Base-by-base conservation (phyloP, 2,329 filamentous ascomycete species). In the Ophiocordyceps camponoti-rufipedis region DNA sequence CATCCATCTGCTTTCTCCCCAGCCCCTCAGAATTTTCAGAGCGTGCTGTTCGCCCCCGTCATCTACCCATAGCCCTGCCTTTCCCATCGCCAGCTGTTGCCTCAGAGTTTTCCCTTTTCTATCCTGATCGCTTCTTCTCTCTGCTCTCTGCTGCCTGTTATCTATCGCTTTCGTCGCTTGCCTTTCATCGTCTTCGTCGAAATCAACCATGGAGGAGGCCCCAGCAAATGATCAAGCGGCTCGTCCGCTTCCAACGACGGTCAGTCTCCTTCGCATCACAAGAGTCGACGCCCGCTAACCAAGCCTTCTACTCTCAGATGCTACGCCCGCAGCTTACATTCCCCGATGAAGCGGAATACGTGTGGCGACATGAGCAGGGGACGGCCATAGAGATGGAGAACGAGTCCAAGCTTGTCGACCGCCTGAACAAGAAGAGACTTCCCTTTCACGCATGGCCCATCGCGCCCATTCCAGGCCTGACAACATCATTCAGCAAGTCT, bases 301-400 rank as follows among this genome's bases (percentile, higher is more conserved):
- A 18, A 39, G 3, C 23, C 3, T 3, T 16, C n/a, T 39, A 9
- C n/a, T n/a, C 10, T 3, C 18, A 50, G 45, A 19, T 39, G 47
- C 44, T 46, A 33, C 16, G 45, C 45, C 47, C 51, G 16, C n/a
- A 51, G 28, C 18, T 49, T 50, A 40, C 50, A 0, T 56, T 62
- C 18, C 49, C 50, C 1, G 35, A 47, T 2, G 46, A 52, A 28
- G 52, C 56, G 4, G 52, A 53, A 2, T 63, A 56, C 23, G 48
- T 55, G 4, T 47, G 44, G 19, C 48, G 56, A 2, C 57, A 59
- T 40, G 57, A 61, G 32, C 52, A 56, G 32, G 60, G 58, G 0
- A 62, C 60, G 0, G 16, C 57, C 0, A 62, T 62, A 14, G 60
- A 62, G 38, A 56, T 59, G 52, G 46, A 52, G 0, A 62, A 62